Conservation (phyloP, 441 rosid species). For the Macaranga tanarius region DNA sequence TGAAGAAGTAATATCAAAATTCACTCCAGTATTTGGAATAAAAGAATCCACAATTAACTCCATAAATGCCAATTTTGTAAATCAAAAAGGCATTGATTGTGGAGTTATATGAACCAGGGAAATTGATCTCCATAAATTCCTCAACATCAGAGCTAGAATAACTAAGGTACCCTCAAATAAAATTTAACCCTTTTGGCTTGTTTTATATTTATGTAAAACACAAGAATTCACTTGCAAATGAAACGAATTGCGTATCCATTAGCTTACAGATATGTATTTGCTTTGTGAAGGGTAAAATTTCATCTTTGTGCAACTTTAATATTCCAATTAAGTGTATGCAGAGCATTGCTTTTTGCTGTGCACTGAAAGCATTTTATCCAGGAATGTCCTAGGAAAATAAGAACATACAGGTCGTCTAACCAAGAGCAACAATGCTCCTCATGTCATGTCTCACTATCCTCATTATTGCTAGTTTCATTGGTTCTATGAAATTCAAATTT, state of each 20-base stretch:
- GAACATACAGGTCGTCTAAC: background rate
- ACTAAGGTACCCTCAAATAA: background rate
- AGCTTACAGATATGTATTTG: background rate
- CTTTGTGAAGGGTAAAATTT: background rate
- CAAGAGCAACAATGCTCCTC: background rate
- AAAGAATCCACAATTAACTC: background rate
- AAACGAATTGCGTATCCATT: background rate
- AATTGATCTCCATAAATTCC: background rate
- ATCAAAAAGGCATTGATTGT: background rate
- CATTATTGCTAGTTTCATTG: background rate
- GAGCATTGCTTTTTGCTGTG: background rate
- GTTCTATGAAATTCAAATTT: background rate
- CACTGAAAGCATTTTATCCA: background rate
- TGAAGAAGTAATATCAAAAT: background rate
- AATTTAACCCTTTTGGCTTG: background rate
- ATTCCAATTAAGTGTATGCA: background rate
- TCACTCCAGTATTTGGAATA: background rate
- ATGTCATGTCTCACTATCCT: background rate
- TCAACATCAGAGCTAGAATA: background rate
- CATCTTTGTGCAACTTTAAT: background rate
- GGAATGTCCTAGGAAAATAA: background rate
- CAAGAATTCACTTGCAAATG: background rate
- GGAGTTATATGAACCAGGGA: background rate
- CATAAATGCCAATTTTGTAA: background rate
- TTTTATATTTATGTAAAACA: background rate